Conservation (phyloP, 306 rosid genomes). For the Gastrolobium villosum region DNA sequence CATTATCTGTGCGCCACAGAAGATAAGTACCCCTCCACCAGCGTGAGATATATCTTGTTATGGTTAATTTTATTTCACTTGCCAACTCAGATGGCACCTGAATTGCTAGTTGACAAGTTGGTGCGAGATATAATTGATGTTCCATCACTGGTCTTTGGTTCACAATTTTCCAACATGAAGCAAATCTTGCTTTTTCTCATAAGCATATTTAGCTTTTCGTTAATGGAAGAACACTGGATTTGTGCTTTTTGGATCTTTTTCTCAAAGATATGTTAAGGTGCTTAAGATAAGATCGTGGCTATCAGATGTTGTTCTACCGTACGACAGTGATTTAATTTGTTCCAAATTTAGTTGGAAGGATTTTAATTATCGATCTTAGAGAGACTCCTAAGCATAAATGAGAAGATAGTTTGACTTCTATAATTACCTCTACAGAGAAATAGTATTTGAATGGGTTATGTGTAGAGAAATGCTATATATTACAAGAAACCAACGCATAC, state of each 20-base stretch:
- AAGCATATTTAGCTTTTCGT: conserved; percentile 47
- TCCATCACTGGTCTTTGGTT: conserved; percentile 40
- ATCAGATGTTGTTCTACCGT: conserved; percentile 2
- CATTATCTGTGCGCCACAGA: conserved; percentile 43
- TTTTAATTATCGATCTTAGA: background rate
- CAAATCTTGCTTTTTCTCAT: conserved; percentile 41
- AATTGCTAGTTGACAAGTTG: conserved; percentile 36
- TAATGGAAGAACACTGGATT: conserved; percentile 36
- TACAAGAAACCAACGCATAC: no score
- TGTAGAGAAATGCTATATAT: no score
- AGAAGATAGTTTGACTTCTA: background rate
- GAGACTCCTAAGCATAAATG: conserved; percentile 19
- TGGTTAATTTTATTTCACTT: conserved; percentile 26
- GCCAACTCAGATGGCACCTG: conserved; percentile 45
- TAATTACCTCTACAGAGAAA: conserved; percentile 7
- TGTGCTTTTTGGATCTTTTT: background rate
- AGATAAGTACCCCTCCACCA: conserved; percentile 29
- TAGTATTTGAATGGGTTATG: background rate
- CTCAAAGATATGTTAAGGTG: conserved; percentile 1
- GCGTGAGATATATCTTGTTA: background rate
- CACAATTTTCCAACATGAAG: conserved; percentile 50
- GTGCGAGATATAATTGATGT: conserved; percentile 52
- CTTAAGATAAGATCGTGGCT: conserved; percentile 28
- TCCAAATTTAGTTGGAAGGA: background rate
- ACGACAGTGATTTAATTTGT: background rate